Conservation (phyloP, 1,284 basidiomycete species). For the Mycena citricolor region DNA sequence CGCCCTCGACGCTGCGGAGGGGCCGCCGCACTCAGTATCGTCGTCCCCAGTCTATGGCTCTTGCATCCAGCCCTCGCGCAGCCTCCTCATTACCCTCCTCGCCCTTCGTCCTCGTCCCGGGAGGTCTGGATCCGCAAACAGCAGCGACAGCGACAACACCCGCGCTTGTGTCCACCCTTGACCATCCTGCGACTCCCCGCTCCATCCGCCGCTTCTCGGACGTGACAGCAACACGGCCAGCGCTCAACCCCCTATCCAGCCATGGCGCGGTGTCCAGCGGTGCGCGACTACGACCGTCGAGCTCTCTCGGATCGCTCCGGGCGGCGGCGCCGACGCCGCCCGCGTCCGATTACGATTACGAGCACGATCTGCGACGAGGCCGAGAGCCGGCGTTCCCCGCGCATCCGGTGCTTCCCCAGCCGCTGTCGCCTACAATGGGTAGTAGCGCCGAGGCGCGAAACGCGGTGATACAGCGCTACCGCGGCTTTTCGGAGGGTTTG, state of each 20-base stretch:
- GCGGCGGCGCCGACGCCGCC: too few relatives aligned
- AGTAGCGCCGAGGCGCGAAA: conserved; percentile 7
- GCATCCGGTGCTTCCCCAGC: conserved; percentile 13
- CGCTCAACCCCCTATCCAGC: too few relatives aligned
- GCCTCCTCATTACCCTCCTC: conserved; percentile 16
- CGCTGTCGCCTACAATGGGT: conserved; percentile 10
- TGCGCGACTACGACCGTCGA: conserved; percentile 9
- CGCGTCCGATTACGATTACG: too few relatives aligned
- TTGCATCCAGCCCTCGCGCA: conserved; percentile 2
- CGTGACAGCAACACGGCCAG: too few relatives aligned
- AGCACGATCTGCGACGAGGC: conserved; percentile 17
- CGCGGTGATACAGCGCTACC: conserved; percentile 21
- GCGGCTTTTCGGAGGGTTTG: conserved; percentile 21
- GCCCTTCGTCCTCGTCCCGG: conserved; percentile 20
- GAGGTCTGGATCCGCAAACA: neutral
- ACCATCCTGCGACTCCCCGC: conserved; percentile 14
- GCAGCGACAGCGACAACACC: conserved; percentile 11
- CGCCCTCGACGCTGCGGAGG: too few relatives aligned
- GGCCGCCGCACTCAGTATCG: neutral
- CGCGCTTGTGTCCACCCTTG: conserved; percentile 16
- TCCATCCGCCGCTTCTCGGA: conserved; percentile 16
- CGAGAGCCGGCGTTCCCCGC: conserved; percentile 15
- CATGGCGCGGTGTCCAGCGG: too few relatives aligned
- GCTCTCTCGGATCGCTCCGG: too few relatives aligned
- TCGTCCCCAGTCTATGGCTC: conserved; percentile 12